Evolutionary conservation across 768 basidiomycete species (phyloP).

Genomic region (Lyophyllum decastes): DNA sequence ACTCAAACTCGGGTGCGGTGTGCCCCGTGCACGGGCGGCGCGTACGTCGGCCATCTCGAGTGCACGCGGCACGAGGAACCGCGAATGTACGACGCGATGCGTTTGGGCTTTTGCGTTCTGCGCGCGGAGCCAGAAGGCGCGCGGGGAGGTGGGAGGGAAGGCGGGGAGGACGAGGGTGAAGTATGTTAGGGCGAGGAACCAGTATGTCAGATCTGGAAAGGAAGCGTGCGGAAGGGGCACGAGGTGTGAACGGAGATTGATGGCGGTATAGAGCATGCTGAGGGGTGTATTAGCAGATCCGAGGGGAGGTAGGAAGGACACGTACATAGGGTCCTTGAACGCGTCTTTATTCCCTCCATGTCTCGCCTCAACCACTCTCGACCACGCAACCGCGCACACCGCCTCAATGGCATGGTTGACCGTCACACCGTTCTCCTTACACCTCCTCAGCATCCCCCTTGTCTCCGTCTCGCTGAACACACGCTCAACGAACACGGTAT

Average conservation of each 20-base stretch:
- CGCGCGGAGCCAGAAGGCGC: slow-evolving; percentile 62
- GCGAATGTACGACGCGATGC: slow-evolving; percentile 46
- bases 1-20: not conserved
- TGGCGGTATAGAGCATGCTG: slow-evolving; percentile 69
- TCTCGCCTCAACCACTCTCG: slow-evolving; percentile 21
- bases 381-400: slow-evolving; percentile 61
- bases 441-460: slow-evolving; percentile 50
- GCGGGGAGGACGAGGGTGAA: slow-evolving; percentile 68
- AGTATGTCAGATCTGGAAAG: slow-evolving; percentile 42
- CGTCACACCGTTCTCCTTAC: slow-evolving; percentile 60
- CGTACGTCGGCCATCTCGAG: slow-evolving; percentile 52
- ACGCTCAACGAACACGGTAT: slow-evolving; percentile 31
- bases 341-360: slow-evolving; percentile 7
- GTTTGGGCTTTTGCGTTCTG: slow-evolving; percentile 53
- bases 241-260: slow-evolving; percentile 60
- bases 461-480: slow-evolving; percentile 34
- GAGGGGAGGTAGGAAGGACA: not conserved
- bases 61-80: slow-evolving; percentile 49
- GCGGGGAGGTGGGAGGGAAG: slow-evolving; percentile 45
- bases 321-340: slow-evolving; percentile 26
- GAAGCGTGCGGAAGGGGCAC: slow-evolving; percentile 20
- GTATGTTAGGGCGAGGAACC: slow-evolving; percentile 64
- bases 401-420: slow-evolving; percentile 63
- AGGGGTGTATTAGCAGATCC: not conserved
- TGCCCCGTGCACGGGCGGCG: slow-evolving; percentile 32